phyloP scores from a whole-genome alignment of 768 basidiomycete species.

The Porphyrellus cyaneotinctus region DNA sequence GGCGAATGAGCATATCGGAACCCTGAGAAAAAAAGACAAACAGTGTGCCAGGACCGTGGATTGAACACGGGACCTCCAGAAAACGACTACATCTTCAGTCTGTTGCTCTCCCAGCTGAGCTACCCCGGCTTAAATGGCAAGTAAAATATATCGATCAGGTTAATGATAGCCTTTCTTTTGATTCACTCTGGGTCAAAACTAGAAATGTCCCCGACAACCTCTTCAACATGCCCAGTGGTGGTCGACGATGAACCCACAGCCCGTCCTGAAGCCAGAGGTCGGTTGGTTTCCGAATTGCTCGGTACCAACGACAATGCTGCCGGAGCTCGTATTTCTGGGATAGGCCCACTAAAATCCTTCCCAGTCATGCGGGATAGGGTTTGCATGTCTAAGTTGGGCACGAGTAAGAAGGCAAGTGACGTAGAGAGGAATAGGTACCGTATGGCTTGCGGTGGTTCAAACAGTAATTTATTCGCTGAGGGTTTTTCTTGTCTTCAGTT shows the following conservation, averaged over 20 bases:
- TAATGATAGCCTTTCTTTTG: too few relatives aligned
- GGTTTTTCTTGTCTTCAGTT: constrained; percentile 79
- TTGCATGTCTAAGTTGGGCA: constrained; percentile 52
- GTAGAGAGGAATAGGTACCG: constrained; percentile 42
- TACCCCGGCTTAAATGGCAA: constrained; percentile 43
- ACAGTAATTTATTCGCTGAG: constrained; percentile 68
- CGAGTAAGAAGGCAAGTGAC: neutral
- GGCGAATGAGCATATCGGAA: too few relatives aligned
- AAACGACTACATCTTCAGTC: constrained; percentile 45
- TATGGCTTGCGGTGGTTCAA: constrained; percentile 74
- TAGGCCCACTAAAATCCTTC: constrained; percentile 80
- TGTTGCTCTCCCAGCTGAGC: constrained; percentile 75
- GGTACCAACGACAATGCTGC: constrained; percentile 31
- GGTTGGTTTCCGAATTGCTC: neutral
- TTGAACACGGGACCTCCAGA: constrained; percentile 51
- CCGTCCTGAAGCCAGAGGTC: neutral
- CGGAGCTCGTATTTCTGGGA: constrained; percentile 58
- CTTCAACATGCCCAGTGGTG: constrained; percentile 29
- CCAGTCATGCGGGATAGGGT: constrained; percentile 77
- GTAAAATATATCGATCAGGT: too few relatives aligned
- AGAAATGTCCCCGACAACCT: constrained; percentile 30
- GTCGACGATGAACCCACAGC: constrained; percentile 33
- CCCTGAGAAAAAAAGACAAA: too few relatives aligned
- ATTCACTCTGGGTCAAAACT: constrained; percentile 20
- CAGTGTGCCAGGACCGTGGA: constrained; percentile 48